Evolutionary conservation across 208 protist genomes (phyloP).

Genomic region (Leishmania martiniquensis): DNA sequence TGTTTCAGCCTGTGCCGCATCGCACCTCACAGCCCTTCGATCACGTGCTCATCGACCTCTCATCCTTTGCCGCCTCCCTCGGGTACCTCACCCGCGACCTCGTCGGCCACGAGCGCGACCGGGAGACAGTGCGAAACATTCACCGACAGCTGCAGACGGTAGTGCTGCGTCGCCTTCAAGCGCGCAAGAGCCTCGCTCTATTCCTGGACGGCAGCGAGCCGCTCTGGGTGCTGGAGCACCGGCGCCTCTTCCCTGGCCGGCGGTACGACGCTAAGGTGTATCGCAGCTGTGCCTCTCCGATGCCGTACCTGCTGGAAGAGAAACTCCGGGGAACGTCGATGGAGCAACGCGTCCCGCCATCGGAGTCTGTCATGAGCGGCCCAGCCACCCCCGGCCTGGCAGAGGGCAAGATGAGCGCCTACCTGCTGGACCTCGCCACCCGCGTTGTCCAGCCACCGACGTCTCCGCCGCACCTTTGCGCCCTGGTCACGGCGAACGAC

Average conservation of each 20-base stretch:
- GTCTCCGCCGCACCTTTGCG: conserved; percentile 14
- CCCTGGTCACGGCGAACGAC: conserved; percentile 44
- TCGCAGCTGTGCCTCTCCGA: conserved; percentile 72
- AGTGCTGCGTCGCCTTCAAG: conserved; percentile 59
- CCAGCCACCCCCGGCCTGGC: conserved; percentile 56
- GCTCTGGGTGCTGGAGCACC: conserved; percentile 73
- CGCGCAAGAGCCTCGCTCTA: conserved; percentile 65
- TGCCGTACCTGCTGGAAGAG: conserved; percentile 73
- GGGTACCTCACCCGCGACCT: conserved; percentile 65
- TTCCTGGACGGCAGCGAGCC: conserved; percentile 72
- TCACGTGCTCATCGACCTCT: conserved; percentile 73
- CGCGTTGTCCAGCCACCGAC: conserved; percentile 30
- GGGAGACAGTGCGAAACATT: conserved; percentile 60
- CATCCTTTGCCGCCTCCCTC: conserved; percentile 39
- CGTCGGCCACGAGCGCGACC: conserved; percentile 63
- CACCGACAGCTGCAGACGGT: conserved; percentile 56
- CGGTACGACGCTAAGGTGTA: conserved; percentile 67
- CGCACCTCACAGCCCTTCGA: conserved; percentile 52
- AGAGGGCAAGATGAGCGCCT: conserved; percentile 74
- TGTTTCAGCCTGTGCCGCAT: conserved; percentile 50
- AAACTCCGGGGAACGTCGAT: conserved; percentile 39
- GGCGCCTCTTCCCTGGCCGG: conserved; percentile 59
- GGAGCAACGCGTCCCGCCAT: conserved; percentile 46
- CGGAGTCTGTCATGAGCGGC: conserved; percentile 64
- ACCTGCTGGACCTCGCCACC: conserved; percentile 77